Evolutionary conservation across 2,329 filamentous ascomycete species (phyloP), one percentile per base, ranked within the genome.

Genomic region (Raffaelea deltoideospora): DNA sequence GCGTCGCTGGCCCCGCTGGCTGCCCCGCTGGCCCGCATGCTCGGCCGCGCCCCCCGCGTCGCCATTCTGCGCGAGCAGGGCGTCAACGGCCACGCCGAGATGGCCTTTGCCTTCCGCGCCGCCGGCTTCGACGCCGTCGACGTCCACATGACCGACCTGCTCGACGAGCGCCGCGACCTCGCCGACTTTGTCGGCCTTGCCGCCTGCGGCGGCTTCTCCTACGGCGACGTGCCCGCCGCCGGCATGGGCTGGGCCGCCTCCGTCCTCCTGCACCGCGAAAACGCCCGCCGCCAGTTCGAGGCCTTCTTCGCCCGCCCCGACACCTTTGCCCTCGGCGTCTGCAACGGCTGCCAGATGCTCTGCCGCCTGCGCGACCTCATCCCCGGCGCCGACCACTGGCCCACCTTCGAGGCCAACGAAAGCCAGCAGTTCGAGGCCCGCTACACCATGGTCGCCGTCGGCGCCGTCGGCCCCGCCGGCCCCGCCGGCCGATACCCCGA

Each of bases 331-430:
- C 69, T 98, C 1, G 90, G 90, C 48, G 85, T 96, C 24, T 96
- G 90, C 69, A 98, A 98, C 55, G 90, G 90, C 35, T 96, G 90
- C 54, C 90, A 98, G 58, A 93, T 96, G 74, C 65, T 96, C 29
- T 81, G 80, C 6, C 76, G 85, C 35, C 64, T 92, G 58, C 84
- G 84, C 52, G 75, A 79, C 41, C 64, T 94, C 37, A 92, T 95
- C 44, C 87, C 86, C 1, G 87, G 86, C n/a, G 75, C 86, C 0
- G 63, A 72, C 45, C 61, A 71, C 49, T 95, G 87, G 86, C 87
- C 86, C 3, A 80, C 72, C 19, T 95, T 95, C 57, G 79, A 88
- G 40, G 69, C 80, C 41, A 96, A 96, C 57, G 61, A 69, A 35
- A 84, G 76, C 52, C 78, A 88, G 55, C 87, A 94, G 59, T 95